Percentiles rank a stretch among this genome's conserved stretches.
Conservation (phyloP, 108 stramenopile species). For the Parmales sp. region DNA sequence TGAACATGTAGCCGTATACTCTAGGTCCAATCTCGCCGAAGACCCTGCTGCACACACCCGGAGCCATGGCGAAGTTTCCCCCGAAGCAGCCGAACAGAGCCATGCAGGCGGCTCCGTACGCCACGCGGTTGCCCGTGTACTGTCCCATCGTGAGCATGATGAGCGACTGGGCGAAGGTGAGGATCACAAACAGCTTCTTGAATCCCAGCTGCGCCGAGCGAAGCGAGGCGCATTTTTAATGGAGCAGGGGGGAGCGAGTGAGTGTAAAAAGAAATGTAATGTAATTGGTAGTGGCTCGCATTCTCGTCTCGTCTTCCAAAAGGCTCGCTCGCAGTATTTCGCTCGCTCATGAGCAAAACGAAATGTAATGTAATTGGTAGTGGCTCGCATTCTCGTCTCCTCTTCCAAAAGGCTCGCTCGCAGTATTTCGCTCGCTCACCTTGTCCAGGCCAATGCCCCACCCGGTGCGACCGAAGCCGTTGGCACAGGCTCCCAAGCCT, state of each 20-base stretch:
- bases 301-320: too few relatives aligned
- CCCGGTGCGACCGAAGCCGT: conserved; percentile 31
- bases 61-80: conserved; percentile 43
- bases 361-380: too few relatives aligned
- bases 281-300: too few relatives aligned
- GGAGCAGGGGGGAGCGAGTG: too few relatives aligned
- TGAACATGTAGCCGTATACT: conserved; percentile 33
- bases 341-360: too few relatives aligned
- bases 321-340: too few relatives aligned
- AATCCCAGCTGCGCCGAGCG: too few relatives aligned
- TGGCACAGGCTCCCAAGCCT: conserved; percentile 29
- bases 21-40: conserved; percentile 31
- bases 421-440: too few relatives aligned
- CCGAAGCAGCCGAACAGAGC: conserved; percentile 30
- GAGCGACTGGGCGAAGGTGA: conserved; percentile 19
- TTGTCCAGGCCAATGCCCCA: conserved; percentile 32
- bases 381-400: too few relatives aligned
- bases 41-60: conserved; percentile 20
- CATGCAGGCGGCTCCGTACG: conserved; percentile 17
- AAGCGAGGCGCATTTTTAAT: too few relatives aligned
- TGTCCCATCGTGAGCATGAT: conserved; percentile 16
- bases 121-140: conserved; percentile 6
- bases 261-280: too few relatives aligned
- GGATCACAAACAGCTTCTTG: conserved; percentile 16
- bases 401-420: too few relatives aligned